These are phyloP conservation scores for Hortiboletus flavorubellus DNA, from an alignment of 768 basidiomycete genomes.

Conservation along the genomic window DNA sequence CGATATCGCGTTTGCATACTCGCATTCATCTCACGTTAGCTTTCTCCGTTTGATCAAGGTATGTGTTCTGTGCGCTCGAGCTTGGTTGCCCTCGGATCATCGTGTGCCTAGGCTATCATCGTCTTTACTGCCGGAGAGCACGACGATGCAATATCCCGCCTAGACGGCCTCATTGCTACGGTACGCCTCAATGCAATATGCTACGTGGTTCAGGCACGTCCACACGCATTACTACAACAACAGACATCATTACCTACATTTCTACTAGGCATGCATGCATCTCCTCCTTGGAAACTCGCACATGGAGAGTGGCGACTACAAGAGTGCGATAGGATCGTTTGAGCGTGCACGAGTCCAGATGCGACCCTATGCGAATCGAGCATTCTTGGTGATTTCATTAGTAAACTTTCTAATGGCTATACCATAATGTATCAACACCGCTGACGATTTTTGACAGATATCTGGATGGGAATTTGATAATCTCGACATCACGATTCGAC, in stretches of 20 bases:
- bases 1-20: background rate
- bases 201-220: background rate
- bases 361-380: background rate
- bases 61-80: background rate
- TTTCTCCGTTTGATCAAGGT: background rate
- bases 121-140: background rate
- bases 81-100: background rate
- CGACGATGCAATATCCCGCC: background rate
- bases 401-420: background rate
- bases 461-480: too few relatives aligned
- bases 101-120: background rate
- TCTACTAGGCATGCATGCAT: background rate
- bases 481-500: too few relatives aligned
- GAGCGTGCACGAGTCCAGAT: background rate
- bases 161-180: background rate
- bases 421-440: too few relatives aligned
- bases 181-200: background rate
- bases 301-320: background rate
- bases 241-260: background rate
- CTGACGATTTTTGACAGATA: too few relatives aligned
- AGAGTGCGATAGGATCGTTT: background rate
- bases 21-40: background rate
- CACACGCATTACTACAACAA: too few relatives aligned
- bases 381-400: background rate
- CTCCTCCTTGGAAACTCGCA: background rate